A percentile compares a stretch with the other conserved stretches of the same genome.
Conservation (phyloP, 345 rosid species). For the Eucalyptus melliodora region DNA sequence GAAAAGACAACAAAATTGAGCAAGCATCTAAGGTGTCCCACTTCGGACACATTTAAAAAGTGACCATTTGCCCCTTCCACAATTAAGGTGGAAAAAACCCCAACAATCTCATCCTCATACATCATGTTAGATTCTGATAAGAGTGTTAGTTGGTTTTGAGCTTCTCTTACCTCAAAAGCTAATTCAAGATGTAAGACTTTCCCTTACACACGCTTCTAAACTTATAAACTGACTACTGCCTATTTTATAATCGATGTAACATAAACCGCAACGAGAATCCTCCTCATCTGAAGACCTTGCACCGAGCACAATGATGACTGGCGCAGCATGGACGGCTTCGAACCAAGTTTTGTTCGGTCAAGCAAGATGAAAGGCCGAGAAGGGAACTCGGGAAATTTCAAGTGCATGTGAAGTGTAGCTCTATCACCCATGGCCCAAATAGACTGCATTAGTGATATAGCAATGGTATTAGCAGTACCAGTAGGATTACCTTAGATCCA, state of each 20-base stretch:
- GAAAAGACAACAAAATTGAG: neutral
- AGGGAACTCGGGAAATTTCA: neutral
- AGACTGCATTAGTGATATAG: no score
- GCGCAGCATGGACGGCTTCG: neutral
- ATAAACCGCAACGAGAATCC: neutral
- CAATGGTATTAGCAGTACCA: no score
- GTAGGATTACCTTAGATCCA: no score
- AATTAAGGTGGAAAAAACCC: neutral
- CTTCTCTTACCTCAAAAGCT: neutral
- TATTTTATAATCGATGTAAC: no score
- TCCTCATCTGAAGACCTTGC: neutral
- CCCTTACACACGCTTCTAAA: neutral
- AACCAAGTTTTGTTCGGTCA: neutral
- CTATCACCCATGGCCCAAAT: no score
- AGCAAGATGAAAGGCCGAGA: neutral
- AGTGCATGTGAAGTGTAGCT: neutral
- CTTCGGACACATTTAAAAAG: neutral
- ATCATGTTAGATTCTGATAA: no score
- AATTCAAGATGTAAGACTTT: neutral
- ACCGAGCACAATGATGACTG: neutral
- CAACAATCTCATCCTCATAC: neutral
- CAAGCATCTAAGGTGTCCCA: neutral
- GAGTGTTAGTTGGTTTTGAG: neutral
- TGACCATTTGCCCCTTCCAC: no score
- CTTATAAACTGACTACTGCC: no score